Conservation (phyloP, 139 green algal species). For the Chlamydomonas urium region DNA sequence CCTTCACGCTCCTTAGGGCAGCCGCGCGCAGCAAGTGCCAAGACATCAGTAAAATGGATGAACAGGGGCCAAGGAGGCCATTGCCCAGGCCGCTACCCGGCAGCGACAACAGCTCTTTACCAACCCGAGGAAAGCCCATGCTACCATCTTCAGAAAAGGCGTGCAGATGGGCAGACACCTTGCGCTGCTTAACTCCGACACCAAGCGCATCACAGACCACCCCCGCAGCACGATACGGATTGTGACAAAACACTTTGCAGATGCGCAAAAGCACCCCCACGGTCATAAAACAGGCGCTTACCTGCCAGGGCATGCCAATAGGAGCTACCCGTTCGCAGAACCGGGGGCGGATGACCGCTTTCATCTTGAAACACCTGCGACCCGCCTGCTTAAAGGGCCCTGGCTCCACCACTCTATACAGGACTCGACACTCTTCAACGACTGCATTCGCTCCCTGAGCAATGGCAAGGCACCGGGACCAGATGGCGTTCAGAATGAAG, state of each 20-base stretch:
- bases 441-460: constrained; percentile 3
- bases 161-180: not conserved
- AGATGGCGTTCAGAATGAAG: constrained; percentile 34
- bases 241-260: not conserved
- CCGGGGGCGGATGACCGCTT: not conserved
- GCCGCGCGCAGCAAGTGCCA: too few relatives aligned
- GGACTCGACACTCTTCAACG: constrained; percentile 9
- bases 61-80: not conserved
- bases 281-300: not conserved
- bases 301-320: not conserved
- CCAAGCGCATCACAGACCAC: not conserved
- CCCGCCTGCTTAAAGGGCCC: not conserved
- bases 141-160: not conserved
- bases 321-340: not conserved
- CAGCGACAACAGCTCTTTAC: not conserved
- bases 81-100: not conserved
- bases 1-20: too few relatives aligned
- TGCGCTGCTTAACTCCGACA: not conserved
- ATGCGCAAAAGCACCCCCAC: not conserved
- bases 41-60: too few relatives aligned
- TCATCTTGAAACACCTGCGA: not conserved
- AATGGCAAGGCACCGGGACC: constrained; percentile 25
- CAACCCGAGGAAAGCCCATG: not conserved
- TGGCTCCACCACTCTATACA: constrained; percentile 17
- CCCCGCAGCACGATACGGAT: not conserved